Evolutionary conservation across 768 basidiomycete genomes (phyloP), one percentile per base, ranked within the genome.

Genomic region (Leccinum boreale): DNA sequence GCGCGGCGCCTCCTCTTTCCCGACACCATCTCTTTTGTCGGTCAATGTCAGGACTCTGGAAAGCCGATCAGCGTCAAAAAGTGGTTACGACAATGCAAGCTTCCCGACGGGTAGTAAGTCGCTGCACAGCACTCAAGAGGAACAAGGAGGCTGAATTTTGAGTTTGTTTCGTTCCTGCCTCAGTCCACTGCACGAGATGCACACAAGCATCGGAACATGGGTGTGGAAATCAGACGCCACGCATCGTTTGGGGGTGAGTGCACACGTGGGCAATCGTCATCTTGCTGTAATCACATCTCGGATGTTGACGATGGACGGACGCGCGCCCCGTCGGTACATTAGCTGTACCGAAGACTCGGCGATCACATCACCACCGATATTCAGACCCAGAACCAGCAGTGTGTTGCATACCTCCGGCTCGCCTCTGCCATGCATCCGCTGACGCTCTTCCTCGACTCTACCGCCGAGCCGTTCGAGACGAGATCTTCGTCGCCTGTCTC

Each of bases 151-250:
- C n/a, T 42, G 39, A 42, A n/a, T 10, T n/a, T 9, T n/a, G 39
- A n/a, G 9, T 39, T n/a, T 42, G n/a, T n/a, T n/a, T 42, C 10
- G n/a, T 42, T 46, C 45, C 5, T 24, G n/a, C 2, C 28, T n/a
- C 26, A 65, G 64, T 28, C 50, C 52, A 7, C 10, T 53, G 23
- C 42, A 65, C 33, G 10, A 31, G 35, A 65, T 65, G 50, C 55
- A 53, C 23, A 65, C 53, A 4, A 21, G 31, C 17, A 23, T 9
- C 17, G 47, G 56, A 24, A 21, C 28, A 17, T 56, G 33, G 24
- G 35, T 58, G 17, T 65, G 60, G 64, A 65, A 58, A 56, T 65
- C 60, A 1, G 60, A 65, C 17, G 28, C 51, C 5, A 42, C 19
- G 6, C 45, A 52, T 50, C 63, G 60, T 23, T 46, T 65, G 24